Evolutionary conservation across 352 stramenopile genomes (phyloP), one percentile per base, ranked within the genome.

Genomic region (Phytophthora pistaciae): DNA sequence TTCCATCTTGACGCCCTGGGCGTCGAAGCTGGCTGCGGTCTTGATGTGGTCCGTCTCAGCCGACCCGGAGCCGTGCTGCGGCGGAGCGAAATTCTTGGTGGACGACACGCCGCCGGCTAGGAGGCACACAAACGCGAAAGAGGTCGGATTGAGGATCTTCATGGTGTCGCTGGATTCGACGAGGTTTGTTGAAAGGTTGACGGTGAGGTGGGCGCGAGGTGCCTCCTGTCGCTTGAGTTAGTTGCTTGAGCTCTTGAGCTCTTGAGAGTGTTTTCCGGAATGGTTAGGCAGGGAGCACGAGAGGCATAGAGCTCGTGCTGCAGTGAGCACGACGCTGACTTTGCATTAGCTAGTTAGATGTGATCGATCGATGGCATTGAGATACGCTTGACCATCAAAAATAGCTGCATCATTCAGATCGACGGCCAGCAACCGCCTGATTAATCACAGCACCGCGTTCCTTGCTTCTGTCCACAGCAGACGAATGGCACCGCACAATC

Each of bases 11-110:
- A 63, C 78, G 20, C 68, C 71, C 0, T 8, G 16, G 42, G 5
- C 68, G 27, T 64, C 69, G 38, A 88, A 84, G 46, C 75, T 84
- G 55, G 71, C 78, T 0, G 52, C 55, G 0, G 78, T 85, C 56
- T 71, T 83, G 56, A 85, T 77, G 20, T 49, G 49, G 3, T 61
- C 25, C 10, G 1, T 14, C 5, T 23, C 56, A n/a, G 14, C 53
- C 21, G 44, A 11, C 18, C 56, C 40, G 8, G 54, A 61, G 11
- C 48, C 60, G 36, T 70, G 38, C 0, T 60, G 11, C 0, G 48
- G 58, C 0, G 40, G 14, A 21, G 46, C 63, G 46, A 77, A 71
- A 7, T 71, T 74, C 18, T 48, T 49, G 9, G 5, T 33, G 29
- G 40, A 65, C 9, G 40, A 60, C 23, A 59, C 48, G 3, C 14